Base-by-base conservation (phyloP, 2,329 filamentous ascomycete species). In the Didymella sp. region DNA sequence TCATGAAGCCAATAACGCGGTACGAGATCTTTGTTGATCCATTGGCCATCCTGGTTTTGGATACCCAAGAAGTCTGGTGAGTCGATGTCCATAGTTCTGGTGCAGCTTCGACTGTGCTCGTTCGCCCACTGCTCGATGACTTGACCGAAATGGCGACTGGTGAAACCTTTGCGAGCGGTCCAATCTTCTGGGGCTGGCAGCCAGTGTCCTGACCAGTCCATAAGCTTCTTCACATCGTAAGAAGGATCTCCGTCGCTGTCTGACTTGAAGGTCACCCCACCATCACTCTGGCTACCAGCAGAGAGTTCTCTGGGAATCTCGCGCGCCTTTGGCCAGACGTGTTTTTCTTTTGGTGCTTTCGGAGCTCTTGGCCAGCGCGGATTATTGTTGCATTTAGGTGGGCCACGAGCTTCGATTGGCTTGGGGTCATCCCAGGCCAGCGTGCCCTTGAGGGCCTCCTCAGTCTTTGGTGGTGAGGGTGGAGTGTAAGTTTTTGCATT, bases 161-260 rank as follows among this genome's bases (percentile, higher is more conserved):
- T 53, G 40, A 65, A 74, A 9, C 60, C 51, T 30, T 65, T 68
- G n/a, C 78, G 75, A 9, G 60, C 66, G 24, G 78, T 73, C 82
- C 82, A 84, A 22, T 81, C 75, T 17, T 79, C 70, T 2, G 80
- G 80, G 21, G 81, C 73, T 2, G 81, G 80, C 24, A 78, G 68
- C 71, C 77, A 78, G 7, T 78, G 70, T 12, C 80, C 80, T 47
- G 79, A 73, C 77, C 78, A 84, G 53, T 80, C 80, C 4, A 70
- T 56, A 2, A 80, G 64, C 53, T 76, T 71, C 52, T 70, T 71
- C 44, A 75, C 61, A 25, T 76, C 73, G 42, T 76, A 73, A 12
- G 71, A 40, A 0, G 68, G 69, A 37, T 76, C 72, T 6, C 70
- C 71, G 9, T 70, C 60, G 52, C 72, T 73, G 38, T 73, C 58